Conservation (phyloP, 495 filamentous ascomycete genomes). For the Pseudotulostoma volvatum region DNA sequence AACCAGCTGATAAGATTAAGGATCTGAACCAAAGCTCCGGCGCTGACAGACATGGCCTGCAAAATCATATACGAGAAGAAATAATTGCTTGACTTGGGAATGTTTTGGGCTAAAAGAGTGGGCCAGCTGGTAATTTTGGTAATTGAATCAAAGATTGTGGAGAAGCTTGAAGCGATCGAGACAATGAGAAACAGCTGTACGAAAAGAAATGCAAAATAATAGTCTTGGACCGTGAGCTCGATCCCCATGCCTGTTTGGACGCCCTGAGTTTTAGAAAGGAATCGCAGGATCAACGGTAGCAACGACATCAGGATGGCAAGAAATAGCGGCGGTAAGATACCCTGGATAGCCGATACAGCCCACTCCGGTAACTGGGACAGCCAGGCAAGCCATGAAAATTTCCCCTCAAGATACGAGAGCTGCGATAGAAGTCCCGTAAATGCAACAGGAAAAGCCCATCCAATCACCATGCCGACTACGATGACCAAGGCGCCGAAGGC, state of each 20-base stretch:
- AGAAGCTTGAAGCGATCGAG: conserved; percentile 66
- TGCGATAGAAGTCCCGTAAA: conserved; percentile 73
- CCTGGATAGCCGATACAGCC: conserved; percentile 59
- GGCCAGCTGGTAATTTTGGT: conserved; percentile 45
- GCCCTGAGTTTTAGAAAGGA: conserved; percentile 61
- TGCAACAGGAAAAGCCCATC: conserved; percentile 84
- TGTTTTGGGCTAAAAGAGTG: conserved; percentile 56
- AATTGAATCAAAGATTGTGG: conserved; percentile 46
- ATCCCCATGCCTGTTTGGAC: conserved; percentile 66
- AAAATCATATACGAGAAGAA: conserved; percentile 98
- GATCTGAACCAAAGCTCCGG: conserved; percentile 79
- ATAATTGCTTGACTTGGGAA: conserved; percentile 85
- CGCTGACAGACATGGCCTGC: conserved; percentile 78
- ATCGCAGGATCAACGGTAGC: conserved; percentile 61
- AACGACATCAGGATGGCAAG: conserved; percentile 66
- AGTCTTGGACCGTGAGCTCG: conserved; percentile 71
- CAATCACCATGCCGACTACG: conserved; percentile 62
- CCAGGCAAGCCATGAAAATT: conserved; percentile 55
- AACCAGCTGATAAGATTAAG: conserved; percentile 64
- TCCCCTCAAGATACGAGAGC: conserved; percentile 46
- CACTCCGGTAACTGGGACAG: conserved; percentile 43
- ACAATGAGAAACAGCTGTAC: conserved; percentile 91
- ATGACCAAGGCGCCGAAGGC: conserved; percentile 46
- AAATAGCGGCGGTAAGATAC: conserved; percentile 68
- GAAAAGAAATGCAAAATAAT: conserved; percentile 91